Base-by-base conservation (phyloP, 345 rosid species). In the Carallia brachiata region DNA sequence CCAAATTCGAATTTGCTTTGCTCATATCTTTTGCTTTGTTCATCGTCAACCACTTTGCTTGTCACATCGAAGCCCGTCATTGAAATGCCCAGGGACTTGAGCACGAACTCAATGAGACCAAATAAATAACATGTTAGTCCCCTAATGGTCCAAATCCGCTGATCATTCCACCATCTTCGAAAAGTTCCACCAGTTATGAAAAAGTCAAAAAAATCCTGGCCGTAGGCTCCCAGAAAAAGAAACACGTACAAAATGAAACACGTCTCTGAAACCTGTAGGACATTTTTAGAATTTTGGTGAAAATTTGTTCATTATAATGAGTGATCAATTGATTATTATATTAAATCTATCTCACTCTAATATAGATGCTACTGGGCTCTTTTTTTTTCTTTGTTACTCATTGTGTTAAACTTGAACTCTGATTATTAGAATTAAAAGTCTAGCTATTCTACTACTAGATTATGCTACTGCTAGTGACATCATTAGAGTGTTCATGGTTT, bases 111-210 rank as follows among this genome's bases (percentile, higher is more conserved):
- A 16, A 74, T 16, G 18, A 60, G 17, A 6, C 88, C 88, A 58
- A 85, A 85, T 0, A 78, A 30, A 66, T 5, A 70, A 62, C 90
- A 68, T 15, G 94, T 65, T 1, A 83, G 16, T 16, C 93, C 89
- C 58, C 81, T 83, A 30, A 91, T 72, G 54, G 69, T 30, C 87
- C 86, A 90, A 55, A 86, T 84, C 58, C 95, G 82, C 65, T 83
- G 95, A 69, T 85, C 89, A 62, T 82, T 89, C 92, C 92, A 88
- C 98, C 97, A 91, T 65, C 65, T 83, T 23, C 52, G 39, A 67
- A 83, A 56, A 23, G 84, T 85, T n/a, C 85, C 87, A 9, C 83
- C 79, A 37, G 60, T 81, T 12, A 80, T 10, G 36, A 78, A 6
- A 65, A 84, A 84, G 3, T 87, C 91, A 0, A 73, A 2, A 10